A percentile compares a stretch with the other conserved stretches of the same genome.
phyloP scores from a whole-genome alignment of 345 rosid genomes.

The Aquilaria sinensis region DNA sequence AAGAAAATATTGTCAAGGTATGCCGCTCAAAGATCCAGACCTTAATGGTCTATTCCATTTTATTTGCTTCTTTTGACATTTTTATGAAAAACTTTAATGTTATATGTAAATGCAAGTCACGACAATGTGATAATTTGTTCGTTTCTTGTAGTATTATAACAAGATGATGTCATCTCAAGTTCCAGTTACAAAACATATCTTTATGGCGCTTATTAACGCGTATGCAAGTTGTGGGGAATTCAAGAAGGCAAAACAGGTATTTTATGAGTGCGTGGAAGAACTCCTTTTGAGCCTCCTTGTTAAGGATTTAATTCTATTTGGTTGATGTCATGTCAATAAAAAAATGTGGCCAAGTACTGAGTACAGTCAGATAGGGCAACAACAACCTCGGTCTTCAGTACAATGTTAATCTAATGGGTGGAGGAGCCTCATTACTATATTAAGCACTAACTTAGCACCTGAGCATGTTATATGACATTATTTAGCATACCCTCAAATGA shows the following conservation, averaged over 20 bases:
- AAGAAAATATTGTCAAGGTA: conserved; percentile 63
- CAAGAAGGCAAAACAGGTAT: conserved; percentile 89
- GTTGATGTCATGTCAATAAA: too few species aligned
- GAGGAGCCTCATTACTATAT: too few species aligned
- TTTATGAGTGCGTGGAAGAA: not conserved
- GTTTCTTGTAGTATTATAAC: conserved; percentile 43
- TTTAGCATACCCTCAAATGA: too few species aligned
- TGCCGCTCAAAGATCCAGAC: conserved; percentile 1
- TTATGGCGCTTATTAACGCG: conserved; percentile 71
- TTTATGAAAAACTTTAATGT: not conserved
- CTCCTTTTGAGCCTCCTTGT: too few species aligned
- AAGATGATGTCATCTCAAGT: conserved; percentile 37
- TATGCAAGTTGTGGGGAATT: conserved; percentile 59
- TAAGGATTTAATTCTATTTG: too few species aligned
- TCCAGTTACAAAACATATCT: conserved; percentile 47
- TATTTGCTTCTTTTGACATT: not conserved
- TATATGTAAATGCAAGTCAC: not conserved
- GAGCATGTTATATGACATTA: too few species aligned
- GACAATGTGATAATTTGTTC: conserved; percentile 7
- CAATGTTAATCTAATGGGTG: too few species aligned
- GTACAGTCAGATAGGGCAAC: too few species aligned
- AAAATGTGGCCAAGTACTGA: too few species aligned
- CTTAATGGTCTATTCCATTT: not conserved
- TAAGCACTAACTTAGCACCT: too few species aligned
- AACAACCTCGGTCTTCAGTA: too few species aligned